These are phyloP conservation scores for Podospora sp. DNA, from an alignment of 495 filamentous ascomycete species.

Conservation along the genomic window DNA sequence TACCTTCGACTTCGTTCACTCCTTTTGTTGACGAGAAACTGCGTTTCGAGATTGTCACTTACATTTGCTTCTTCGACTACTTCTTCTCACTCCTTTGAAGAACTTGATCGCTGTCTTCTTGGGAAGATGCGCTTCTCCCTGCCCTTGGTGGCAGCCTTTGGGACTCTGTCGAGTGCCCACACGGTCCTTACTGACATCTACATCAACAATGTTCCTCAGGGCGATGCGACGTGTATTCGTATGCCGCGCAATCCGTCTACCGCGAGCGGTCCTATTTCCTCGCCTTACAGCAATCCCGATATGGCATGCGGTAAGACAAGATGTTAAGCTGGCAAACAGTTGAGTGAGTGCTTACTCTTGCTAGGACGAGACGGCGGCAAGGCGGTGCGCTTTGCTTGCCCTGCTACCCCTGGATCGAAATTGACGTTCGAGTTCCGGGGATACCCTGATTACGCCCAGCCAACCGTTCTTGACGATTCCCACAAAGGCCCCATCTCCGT, in stretches of 20 bases:
- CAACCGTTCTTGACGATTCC: conserved; percentile 59
- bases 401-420: conserved; percentile 53
- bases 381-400: conserved; percentile 61
- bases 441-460: conserved; percentile 57
- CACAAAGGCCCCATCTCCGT: conserved; percentile 74
- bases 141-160: conserved; percentile 36
- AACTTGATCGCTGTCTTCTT: not conserved
- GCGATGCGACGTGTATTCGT: conserved; percentile 70
- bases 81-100: not conserved
- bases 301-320: conserved; percentile 72
- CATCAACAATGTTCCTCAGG: conserved; percentile 65
- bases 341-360: conserved; percentile 8
- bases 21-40: not conserved
- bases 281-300: conserved; percentile 53
- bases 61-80: not conserved
- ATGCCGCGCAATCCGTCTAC: conserved; percentile 55
- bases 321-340: too few species aligned
- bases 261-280: conserved; percentile 56
- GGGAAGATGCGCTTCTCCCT: conserved; percentile 34
- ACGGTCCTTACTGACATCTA: conserved; percentile 69
- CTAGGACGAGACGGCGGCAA: conserved; percentile 59
- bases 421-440: conserved; percentile 66
- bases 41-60: not conserved
- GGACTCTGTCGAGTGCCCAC: conserved; percentile 52
- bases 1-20: not conserved